A percentile compares a stretch with the other conserved stretches of the same genome.
Conservation (phyloP, 208 protist genomes). For the Crithidia brevicula region DNA sequence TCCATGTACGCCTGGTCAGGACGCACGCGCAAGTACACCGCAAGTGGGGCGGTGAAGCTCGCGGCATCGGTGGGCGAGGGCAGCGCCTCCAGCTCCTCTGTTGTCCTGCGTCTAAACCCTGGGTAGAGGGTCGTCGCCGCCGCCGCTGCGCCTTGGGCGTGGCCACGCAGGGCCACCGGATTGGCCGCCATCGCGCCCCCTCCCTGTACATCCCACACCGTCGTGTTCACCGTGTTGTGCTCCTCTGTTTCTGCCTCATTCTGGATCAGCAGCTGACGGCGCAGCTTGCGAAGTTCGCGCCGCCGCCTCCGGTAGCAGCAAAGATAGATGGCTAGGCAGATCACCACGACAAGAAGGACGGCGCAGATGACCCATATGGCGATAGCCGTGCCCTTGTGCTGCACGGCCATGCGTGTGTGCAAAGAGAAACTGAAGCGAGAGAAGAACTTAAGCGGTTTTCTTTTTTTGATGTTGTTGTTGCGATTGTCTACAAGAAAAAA, state of each 20-base stretch:
- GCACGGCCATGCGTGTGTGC: slow-evolving; percentile 35
- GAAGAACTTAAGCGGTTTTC: too few relatives aligned
- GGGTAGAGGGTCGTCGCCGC: slow-evolving; percentile 8
- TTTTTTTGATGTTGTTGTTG: too few relatives aligned
- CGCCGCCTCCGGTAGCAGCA: slow-evolving; percentile 20
- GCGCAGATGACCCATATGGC: slow-evolving; percentile 61
- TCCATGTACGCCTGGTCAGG: slow-evolving; percentile 23
- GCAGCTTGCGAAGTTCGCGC: slow-evolving; percentile 11
- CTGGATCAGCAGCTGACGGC: slow-evolving; percentile 1
- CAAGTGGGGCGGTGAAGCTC: slow-evolving; percentile 27
- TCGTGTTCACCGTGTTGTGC: neutral
- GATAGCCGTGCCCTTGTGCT: slow-evolving; percentile 46
- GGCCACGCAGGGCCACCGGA: neutral
- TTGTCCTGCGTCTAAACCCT: slow-evolving; percentile 21
- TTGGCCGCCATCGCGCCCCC: neutral
- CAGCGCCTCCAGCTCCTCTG: slow-evolving; percentile 26
- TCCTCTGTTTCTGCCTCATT: neutral
- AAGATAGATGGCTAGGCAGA: slow-evolving; percentile 43
- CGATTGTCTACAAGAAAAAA: neutral
- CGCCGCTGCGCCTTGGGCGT: neutral
- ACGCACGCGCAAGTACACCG: slow-evolving; percentile 31
- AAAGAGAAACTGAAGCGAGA: too few relatives aligned
- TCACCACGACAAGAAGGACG: slow-evolving; percentile 50
- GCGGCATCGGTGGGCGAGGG: slow-evolving; percentile 7
- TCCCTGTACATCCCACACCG: neutral